Evolutionary conservation across 768 basidiomycete genomes (phyloP).

Genomic region (Lactarius quietus): DNA sequence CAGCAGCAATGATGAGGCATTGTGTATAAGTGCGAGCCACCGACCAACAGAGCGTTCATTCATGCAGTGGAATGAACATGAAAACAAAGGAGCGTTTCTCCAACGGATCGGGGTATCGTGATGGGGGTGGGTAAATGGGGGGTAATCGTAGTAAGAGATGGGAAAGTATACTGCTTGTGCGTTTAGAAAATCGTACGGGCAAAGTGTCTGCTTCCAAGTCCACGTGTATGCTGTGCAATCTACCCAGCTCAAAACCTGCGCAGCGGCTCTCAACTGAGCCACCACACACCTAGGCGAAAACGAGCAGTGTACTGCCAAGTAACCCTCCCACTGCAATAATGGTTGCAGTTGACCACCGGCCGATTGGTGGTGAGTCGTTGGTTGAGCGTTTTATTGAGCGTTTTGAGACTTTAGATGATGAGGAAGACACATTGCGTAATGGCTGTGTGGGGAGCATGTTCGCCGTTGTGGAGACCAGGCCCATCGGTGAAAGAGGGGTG

Average conservation of each 20-base stretch:
- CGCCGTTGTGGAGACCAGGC: constrained; percentile 63
- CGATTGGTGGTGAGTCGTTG: not conserved
- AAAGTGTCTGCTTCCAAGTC: constrained; percentile 20
- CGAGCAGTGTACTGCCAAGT: constrained; percentile 7
- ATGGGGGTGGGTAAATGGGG: constrained; percentile 6
- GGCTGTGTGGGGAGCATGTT: constrained; percentile 79
- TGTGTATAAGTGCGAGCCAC: not conserved
- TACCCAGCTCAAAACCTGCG: constrained; percentile 4
- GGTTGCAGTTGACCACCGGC: constrained; percentile 6
- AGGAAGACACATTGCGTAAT: constrained; percentile 47
- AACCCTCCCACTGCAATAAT: not conserved
- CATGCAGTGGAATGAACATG: constrained; percentile 1
- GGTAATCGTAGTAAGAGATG: not conserved
- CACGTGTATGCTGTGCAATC: constrained; percentile 13
- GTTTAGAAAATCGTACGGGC: not conserved
- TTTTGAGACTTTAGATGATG: not conserved
- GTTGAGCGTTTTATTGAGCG: not conserved
- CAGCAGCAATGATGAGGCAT: not conserved
- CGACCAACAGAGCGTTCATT: constrained; percentile 1
- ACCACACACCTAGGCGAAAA: not conserved
- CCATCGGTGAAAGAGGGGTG: constrained; percentile 65
- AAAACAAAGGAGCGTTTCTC: constrained; percentile 23
- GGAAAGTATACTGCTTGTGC: constrained; percentile 11
- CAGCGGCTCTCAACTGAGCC: not conserved
- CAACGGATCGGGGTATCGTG: constrained; percentile 17